phyloP scores from a whole-genome alignment of 441 rosid species.

The Adansonia gregorii region DNA sequence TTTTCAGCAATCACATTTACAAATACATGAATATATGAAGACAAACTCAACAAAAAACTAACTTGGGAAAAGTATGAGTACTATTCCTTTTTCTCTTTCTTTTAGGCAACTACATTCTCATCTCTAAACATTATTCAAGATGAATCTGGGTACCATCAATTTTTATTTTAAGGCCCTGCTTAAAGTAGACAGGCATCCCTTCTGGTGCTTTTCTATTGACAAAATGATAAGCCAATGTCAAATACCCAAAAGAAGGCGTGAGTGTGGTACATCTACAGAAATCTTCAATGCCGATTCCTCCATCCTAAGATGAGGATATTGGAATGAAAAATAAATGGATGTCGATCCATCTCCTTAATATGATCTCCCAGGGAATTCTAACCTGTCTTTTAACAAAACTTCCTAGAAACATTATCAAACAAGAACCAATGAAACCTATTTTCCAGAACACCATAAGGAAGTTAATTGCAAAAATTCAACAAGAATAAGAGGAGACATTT shows the following conservation, averaged over 20 bases:
- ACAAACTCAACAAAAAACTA: neutral
- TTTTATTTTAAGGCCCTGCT: neutral
- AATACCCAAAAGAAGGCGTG: neutral
- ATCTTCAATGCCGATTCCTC: neutral
- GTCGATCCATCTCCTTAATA: neutral
- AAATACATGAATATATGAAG: neutral
- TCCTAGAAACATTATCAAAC: neutral
- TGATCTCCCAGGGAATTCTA: neutral
- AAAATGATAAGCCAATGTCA: neutral
- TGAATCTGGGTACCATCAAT: neutral
- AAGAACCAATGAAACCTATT: neutral
- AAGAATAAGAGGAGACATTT: neutral
- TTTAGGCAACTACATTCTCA: constrained; percentile 1
- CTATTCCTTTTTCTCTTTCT: neutral
- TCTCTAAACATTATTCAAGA: neutral
- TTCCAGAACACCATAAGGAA: neutral
- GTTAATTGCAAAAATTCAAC: neutral
- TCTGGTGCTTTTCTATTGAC: neutral
- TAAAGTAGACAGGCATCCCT: neutral
- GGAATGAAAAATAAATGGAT: neutral
- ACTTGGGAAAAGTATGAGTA: neutral
- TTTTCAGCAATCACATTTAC: neutral
- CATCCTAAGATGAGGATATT: constrained; percentile 3
- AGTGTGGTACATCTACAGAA: neutral
- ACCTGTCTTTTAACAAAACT: neutral